Evolutionary conservation across 257 asterid genomes (phyloP).

Genomic region (Catharanthus roseus): DNA sequence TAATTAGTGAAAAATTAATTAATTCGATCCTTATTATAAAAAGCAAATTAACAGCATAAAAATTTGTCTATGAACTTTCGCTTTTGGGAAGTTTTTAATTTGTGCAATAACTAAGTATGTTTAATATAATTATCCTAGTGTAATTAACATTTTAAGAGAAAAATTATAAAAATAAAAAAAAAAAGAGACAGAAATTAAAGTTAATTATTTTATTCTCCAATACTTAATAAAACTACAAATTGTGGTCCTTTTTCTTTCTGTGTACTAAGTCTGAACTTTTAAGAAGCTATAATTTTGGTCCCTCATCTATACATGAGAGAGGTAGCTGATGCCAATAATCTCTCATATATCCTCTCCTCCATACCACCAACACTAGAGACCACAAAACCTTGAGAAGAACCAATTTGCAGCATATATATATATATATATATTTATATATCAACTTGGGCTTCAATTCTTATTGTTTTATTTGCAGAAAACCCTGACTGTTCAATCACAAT

Average conservation of each 20-base stretch:
- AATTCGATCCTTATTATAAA: too few relatives aligned
- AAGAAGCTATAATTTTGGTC: slow-evolving; percentile 62
- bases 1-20: too few relatives aligned
- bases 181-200: background rate
- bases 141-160: background rate
- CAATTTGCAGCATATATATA: background rate
- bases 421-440: too few relatives aligned
- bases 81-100: too few relatives aligned
- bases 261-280: slow-evolving; percentile 57
- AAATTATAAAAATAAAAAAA: too few relatives aligned
- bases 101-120: background rate
- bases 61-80: background rate
- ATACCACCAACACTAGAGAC: slow-evolving; percentile 24
- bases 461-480: background rate
- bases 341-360: slow-evolving; percentile 26
- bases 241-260: slow-evolving; percentile 71
- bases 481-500: slow-evolving; percentile 2
- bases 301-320: slow-evolving; percentile 52
- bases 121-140: background rate
- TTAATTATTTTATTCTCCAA: slow-evolving; percentile 29
- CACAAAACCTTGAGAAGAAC: slow-evolving; percentile 32
- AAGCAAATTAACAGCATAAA: background rate
- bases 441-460: background rate
- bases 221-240: slow-evolving; percentile 31
- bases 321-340: slow-evolving; percentile 42